Base-by-base conservation (phyloP, 1,284 basidiomycete genomes). In the Ganoderma meredithae region DNA sequence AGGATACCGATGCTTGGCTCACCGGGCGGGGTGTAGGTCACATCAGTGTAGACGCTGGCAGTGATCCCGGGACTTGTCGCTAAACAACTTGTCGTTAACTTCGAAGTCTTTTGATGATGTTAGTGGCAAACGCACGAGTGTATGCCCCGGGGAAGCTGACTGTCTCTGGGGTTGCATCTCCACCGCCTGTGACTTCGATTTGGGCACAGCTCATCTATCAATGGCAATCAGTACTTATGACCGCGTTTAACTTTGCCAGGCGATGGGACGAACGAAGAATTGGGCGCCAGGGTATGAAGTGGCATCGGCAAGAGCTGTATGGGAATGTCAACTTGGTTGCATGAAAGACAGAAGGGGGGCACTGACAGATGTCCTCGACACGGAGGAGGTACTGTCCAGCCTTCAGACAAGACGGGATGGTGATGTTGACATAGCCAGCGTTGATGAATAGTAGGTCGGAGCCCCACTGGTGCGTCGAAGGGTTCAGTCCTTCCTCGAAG, bases 121-220 rank as follows among this genome's bases (percentile, higher is more conserved):
- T 74, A 22, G n/a, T 6, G 65, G 59, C 22, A 22, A 67, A 69
- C 73, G 69, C 66, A 80, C 81, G 76, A 25, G 71, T 72, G 76
- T 85, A 85, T 1, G 83, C 83, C 58, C 85, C 85, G 2, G 85
- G 84, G 82, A 87, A 86, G 73, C 79, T 83, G 44, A 86, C 85
- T 7, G 84, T 85, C 31, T 82, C 78, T 0, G 85, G 85, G 13
- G 73, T 74, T 3, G 81, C 79, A 67, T 73, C 81, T 19, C 85
- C 85, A 5, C 85, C 85, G 12, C 84, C 85, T 25, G 84, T 86
- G 62, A 87, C 82, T 62, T 83, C 69, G 58, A 87, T 75, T 69
- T 86, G 85, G 8, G 84, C 84, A 62, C 84, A 86, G 74, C 85
- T 83, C 84, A 85, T 83, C 84, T 86, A 65, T 60, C 13, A 7